Evolutionary conservation across 768 basidiomycete species (phyloP), one percentile per base, ranked within the genome.

Genomic region (Pleurotus djamor): DNA sequence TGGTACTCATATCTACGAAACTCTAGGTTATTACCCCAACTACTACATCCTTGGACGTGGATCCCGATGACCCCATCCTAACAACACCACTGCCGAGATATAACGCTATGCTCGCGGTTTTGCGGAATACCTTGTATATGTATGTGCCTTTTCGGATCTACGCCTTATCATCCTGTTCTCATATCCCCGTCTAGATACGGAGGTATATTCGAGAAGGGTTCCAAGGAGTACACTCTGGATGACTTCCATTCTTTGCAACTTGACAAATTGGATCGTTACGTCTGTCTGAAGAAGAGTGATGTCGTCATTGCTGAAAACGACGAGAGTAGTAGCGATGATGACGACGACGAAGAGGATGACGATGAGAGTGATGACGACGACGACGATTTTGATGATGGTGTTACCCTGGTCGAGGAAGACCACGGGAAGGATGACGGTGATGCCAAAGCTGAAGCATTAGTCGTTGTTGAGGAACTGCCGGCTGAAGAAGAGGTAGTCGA

Each of bases 61-160:
- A 89, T 62, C 75, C 79, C 0, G 83, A 91, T 56, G 91, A 93
- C 66, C 88, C 91, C 0, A 72, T 76, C 38, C 67, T 80, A 60
- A 86, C 88, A 0, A 72, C 75, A 1, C 95, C 94, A 0, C 75
- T 88, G 14, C 79, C 86, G 1, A 80, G 92, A 6, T 96, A 95
- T 71, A 96, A 96, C 65, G 82, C 92, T 4, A 95, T 96, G 93
- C 76, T 95, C 5, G 86, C 92, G 0, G 86, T 95, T 5, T 77
- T 93, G 45, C 82, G 86, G 17, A 96, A 94, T 68, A 93, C 89
- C 0, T 75, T 96, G 1, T 96, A 91, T 72, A 87, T 96, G 91
- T 92, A 59, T 91, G 74, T 12, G 55, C 8, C 17, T 14, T 51
- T 16, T 47, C 47, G 21, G 43, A 48, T 8, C 13, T 37, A 7